These are phyloP conservation scores for Suillus subluteus DNA, from an alignment of 768 basidiomycete genomes.

Conservation along the genomic window DNA sequence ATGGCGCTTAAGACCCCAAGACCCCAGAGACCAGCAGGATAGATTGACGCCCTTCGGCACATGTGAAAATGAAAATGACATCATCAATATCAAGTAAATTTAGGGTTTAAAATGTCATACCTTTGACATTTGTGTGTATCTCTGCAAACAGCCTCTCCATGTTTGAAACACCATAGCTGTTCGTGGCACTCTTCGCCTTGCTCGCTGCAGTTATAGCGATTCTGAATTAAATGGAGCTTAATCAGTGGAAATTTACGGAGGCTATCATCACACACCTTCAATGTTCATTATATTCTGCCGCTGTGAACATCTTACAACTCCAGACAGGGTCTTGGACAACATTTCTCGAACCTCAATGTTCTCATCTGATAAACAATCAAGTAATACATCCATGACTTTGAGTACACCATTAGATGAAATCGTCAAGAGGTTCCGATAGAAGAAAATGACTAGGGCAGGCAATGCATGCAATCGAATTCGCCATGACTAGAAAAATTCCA, in stretches of 20 bases:
- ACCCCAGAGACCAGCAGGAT: too few relatives aligned
- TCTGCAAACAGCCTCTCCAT: too few relatives aligned
- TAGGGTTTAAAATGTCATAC: too few relatives aligned
- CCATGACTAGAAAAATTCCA: conserved; percentile 69
- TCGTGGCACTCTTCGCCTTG: too few relatives aligned
- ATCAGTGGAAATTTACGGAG: not conserved
- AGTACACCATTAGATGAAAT: conserved; percentile 71
- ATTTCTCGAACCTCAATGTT: conserved; percentile 94
- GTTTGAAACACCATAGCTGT: too few relatives aligned
- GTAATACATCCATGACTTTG: conserved; percentile 79
- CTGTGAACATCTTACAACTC: conserved; percentile 89
- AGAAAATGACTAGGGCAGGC: conserved; percentile 88
- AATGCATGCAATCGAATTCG: conserved; percentile 85
- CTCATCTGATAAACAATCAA: conserved; percentile 85
- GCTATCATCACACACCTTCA: conserved; percentile 59
- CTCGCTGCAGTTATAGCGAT: too few relatives aligned
- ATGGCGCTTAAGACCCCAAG: too few relatives aligned
- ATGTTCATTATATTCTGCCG: conserved; percentile 79
- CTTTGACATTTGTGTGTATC: too few relatives aligned
- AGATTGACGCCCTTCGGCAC: too few relatives aligned
- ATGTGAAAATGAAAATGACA: too few relatives aligned
- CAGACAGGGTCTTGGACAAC: conserved; percentile 84
- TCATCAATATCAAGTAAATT: too few relatives aligned
- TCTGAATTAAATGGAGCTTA: conserved; percentile 44
- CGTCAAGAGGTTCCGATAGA: conserved; percentile 85